Evolutionary conservation across 345 rosid genomes (phyloP).

Genomic region (Eucalyptus guilfoylei): DNA sequence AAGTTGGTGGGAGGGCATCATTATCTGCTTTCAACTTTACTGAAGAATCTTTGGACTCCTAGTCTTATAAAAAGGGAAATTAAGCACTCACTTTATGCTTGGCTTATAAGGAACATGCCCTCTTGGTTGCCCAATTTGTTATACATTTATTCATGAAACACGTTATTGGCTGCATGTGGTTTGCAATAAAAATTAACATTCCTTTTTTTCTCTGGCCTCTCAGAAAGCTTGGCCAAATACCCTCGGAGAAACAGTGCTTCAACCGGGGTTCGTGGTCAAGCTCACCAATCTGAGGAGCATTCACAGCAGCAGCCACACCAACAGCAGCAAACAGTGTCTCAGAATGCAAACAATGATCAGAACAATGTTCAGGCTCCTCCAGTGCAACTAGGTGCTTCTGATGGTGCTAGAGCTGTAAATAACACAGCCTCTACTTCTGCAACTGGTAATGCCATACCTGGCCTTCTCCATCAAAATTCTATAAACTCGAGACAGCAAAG

Average conservation of each 20-base stretch:
- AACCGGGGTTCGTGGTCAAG: slow-evolving; percentile 36
- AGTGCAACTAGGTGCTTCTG: slow-evolving; percentile 35
- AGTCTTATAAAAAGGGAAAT: background rate
- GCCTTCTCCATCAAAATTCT: slow-evolving; percentile 86
- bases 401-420: slow-evolving; percentile 36
- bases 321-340: slow-evolving; percentile 11
- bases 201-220: background rate
- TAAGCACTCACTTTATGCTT: background rate
- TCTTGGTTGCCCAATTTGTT: background rate
- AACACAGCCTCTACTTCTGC: slow-evolving; percentile 52
- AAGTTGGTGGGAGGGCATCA: background rate
- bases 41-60: background rate
- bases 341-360: slow-evolving; percentile 35
- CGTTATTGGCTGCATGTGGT: background rate
- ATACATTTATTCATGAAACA: background rate
- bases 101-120: background rate
- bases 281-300: slow-evolving; percentile 60
- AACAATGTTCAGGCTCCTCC: slow-evolving; percentile 32
- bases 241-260: slow-evolving; percentile 64
- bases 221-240: slow-evolving; percentile 96
- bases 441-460: slow-evolving; percentile 65
- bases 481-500: slow-evolving; percentile 78
- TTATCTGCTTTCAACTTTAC: background rate
- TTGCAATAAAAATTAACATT: background rate
- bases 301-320: slow-evolving; percentile 38